Evolutionary conservation across 2,329 filamentous ascomycete species (phyloP).

Genomic region (Incumbomyces lentus): DNA sequence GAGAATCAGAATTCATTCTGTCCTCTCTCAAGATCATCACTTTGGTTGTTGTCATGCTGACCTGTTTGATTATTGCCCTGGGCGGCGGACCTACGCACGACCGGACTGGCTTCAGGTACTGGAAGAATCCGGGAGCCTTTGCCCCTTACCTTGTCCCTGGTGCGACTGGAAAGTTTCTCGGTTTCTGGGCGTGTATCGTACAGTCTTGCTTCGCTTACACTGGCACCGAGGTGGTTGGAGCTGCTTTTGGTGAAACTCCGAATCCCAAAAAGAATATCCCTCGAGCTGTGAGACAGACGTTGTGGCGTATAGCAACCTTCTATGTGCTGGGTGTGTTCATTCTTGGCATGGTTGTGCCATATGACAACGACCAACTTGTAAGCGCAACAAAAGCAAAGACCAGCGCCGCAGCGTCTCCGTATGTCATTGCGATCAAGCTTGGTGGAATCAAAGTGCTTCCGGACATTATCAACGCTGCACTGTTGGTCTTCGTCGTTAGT

Average conservation of each 20-base stretch:
- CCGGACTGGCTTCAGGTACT: conserved; percentile 64
- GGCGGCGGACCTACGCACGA: conserved; percentile 56
- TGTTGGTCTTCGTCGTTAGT: conserved; percentile 50
- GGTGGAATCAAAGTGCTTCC: conserved; percentile 52
- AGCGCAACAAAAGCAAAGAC: conserved; percentile 23
- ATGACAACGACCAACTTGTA: conserved; percentile 30
- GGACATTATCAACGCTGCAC: conserved; percentile 56
- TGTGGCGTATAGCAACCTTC: conserved; percentile 40
- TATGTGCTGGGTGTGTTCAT: conserved; percentile 37
- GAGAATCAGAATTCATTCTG: conserved; percentile 42
- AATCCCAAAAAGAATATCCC: conserved; percentile 41
- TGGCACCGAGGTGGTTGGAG: conserved; percentile 44
- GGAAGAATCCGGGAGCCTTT: conserved; percentile 64
- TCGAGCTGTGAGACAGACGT: conserved; percentile 39
- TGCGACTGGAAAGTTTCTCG: conserved; percentile 48
- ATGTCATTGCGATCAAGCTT: conserved; percentile 53
- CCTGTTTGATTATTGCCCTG: conserved; percentile 38
- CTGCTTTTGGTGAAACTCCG: conserved; percentile 42
- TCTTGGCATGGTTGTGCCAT: conserved; percentile 35
- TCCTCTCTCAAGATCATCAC: conserved; percentile 38
- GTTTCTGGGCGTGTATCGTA: conserved; percentile 54
- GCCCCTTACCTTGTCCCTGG: conserved; percentile 35
- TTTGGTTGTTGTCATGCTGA: conserved; percentile 73
- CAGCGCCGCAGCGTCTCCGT: conserved; percentile 45
- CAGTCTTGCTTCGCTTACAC: conserved; percentile 51